Evolutionary conservation across 495 filamentous ascomycete species (phyloP).

Genomic region (Aspergillus kassunensis): DNA sequence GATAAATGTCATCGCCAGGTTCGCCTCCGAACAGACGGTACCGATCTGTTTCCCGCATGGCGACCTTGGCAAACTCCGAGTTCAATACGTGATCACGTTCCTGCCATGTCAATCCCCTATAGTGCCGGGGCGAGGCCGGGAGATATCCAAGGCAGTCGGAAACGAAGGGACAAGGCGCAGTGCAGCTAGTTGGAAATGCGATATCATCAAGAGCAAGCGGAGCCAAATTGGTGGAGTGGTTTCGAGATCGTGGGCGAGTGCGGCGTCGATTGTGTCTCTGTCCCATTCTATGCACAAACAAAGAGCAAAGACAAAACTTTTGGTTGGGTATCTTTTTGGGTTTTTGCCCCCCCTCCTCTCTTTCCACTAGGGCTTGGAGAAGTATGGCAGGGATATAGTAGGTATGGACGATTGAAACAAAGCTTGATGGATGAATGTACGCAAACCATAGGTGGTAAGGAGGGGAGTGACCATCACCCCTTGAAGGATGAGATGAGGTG

Average conservation of each 20-base stretch:
- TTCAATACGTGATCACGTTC: conserved; percentile 27
- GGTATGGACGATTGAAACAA: conserved; percentile 11
- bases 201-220: conserved; percentile 6
- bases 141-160: conserved; percentile 13
- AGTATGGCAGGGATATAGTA: conserved; percentile 1
- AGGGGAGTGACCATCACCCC: conserved; percentile 46
- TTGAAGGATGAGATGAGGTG: conserved; percentile 43
- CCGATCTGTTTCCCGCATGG: conserved; percentile 33
- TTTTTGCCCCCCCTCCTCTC: neutral
- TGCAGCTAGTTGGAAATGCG: conserved; percentile 9
- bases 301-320: conserved; percentile 6
- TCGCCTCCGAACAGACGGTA: conserved; percentile 46
- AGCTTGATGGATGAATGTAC: neutral
- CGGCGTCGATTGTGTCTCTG: conserved; percentile 48
- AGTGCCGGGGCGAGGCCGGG: conserved; percentile 42
- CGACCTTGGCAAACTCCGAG: conserved; percentile 20
- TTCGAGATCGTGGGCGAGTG: conserved; percentile 41
- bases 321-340: conserved; percentile 9
- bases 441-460: conserved; percentile 11
- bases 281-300: conserved; percentile 34
- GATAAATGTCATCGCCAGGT: conserved; percentile 42
- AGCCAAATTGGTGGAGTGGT: conserved; percentile 20
- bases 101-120: conserved; percentile 38
- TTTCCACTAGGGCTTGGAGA: neutral
- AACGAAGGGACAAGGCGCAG: conserved; percentile 8